These are phyloP conservation scores for Peniophora sp. DNA, from an alignment of 1,284 basidiomycete genomes.

Conservation along the genomic window DNA sequence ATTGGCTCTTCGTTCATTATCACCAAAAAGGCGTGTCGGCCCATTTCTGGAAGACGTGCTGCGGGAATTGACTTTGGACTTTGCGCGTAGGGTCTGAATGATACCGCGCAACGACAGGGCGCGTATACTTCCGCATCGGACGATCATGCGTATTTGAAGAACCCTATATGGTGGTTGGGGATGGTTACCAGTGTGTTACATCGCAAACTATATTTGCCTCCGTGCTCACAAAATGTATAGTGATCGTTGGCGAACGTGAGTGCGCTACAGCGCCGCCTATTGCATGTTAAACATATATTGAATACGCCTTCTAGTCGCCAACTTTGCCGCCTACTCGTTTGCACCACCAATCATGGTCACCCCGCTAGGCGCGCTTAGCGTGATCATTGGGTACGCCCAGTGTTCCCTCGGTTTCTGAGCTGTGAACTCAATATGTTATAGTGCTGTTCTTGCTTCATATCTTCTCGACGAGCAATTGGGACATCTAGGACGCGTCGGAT, in stretches of 20 bases:
- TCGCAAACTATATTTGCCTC: background rate
- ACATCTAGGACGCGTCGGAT: constrained; percentile 88
- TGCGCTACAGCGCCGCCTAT: background rate
- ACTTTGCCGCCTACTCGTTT: constrained; percentile 98
- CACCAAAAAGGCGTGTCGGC: constrained; percentile 73
- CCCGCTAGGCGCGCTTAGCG: constrained; percentile 90
- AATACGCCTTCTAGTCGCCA: constrained; percentile 62
- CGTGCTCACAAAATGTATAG: constrained; percentile 29
- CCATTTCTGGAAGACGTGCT: background rate
- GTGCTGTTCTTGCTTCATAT: constrained; percentile 89
- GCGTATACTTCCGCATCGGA: constrained; percentile 63
- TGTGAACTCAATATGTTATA: constrained; percentile 24
- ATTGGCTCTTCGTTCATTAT: constrained; percentile 95
- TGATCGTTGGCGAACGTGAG: constrained; percentile 85
- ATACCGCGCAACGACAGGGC: constrained; percentile 50
- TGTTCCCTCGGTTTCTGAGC: constrained; percentile 5
- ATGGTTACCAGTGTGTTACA: constrained; percentile 82
- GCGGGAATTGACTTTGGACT: too few relatives aligned
- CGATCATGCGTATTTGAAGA: constrained; percentile 79
- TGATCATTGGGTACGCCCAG: constrained; percentile 83
- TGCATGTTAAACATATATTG: background rate
- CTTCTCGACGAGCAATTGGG: constrained; percentile 92
- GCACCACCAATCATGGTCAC: constrained; percentile 97
- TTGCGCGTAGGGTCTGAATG: constrained; percentile 67
- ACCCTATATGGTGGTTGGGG: constrained; percentile 98